Evolutionary conservation across 768 basidiomycete species (phyloP), one percentile per base, ranked within the genome.

Genomic region (Boletus rubescentipes): DNA sequence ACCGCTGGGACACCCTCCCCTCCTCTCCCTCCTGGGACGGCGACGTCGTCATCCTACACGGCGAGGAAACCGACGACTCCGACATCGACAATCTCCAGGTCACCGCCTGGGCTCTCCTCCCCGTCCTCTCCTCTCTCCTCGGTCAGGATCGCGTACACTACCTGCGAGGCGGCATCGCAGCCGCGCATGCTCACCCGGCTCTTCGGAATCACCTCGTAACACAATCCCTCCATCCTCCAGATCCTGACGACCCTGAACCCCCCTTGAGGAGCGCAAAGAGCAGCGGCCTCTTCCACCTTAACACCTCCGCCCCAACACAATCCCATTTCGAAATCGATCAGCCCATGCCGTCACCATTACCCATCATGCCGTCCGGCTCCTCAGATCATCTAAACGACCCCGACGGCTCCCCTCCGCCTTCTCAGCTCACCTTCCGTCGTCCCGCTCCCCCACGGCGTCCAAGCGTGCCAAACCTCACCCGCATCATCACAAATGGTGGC

Each of bases 51-150:
- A 77, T 91, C 43, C 75, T 94, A 14, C 90, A 89, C 63, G 86
- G 87, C 61, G 86, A 91, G 53, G 85, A 85, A 54, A 91, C 91
- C 77, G 85, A 88, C 66, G 73, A 78, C 50, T 80, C 79, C 50
- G 84, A 89, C 61, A 82, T 75, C 59, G 73, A 77, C 50, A 82
- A 82, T 60, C 68, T 75, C 16, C 77, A 81, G 51, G 68, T 75
- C 38, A 81, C 84, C 31, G 79, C 89, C 1, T 92, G 90, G 88
- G 81, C 82, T 1, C 76, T 93, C 34, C 76, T 91, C 21, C 77
- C 80, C 26, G 77, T 90, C 39, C 68, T 93, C 5, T 65, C 77
- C 5, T 80, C 86, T 6, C 75, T 92, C 38, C 71, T 89, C 26
- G 73, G 75, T 46, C 66, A 71, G 12, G 83, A 82, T 58, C 75